Base-by-base conservation (phyloP, 768 basidiomycete species). In the Leccinum aurantiacum region DNA sequence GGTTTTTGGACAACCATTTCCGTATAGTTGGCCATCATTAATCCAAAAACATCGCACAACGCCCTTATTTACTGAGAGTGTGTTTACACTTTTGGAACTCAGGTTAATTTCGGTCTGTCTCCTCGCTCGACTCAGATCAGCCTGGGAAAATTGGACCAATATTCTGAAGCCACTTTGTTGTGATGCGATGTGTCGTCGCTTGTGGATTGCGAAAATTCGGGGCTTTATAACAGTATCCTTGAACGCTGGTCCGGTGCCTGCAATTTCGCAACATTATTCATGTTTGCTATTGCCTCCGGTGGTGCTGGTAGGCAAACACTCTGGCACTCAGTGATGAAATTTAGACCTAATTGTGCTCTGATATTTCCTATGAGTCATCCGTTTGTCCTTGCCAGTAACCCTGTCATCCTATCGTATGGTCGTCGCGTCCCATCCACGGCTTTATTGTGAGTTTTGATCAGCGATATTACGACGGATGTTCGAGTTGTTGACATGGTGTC, bases 1-100 rank as follows among this genome's bases (percentile, higher is more conserved):
- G 60, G 60, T 60, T n/a, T 57, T 67, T 38, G 60, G 58, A 62
- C 63, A 47, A 56, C 47, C n/a, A 35, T 60, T 60, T 68, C 68
- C 62, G 53, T 61, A 59, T 57, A 68, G 57, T 54, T 61, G 58
- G 53, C 35, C 51, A 59, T 56, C 15, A 46, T 65, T 56, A 71
- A 67, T 67, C 55, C 67, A 60, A 69, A 59, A 59, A 58, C 31
- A 6, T 60, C 54, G 59, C 52, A 49, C 19, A 46, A 59, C 47
- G 4, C 56, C 14, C 7, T 22, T 57, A 35, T 44, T 25, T 41
- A 44, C 13, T 31, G 38, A 57, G 47, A 47, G 35, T 48, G n/a
- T 11, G 47, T 14, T 31, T 46, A 48, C 46, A 22, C 44, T 50
- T 17, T 22, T 9, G 46, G 14, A 10, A 17, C 38, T 24, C 17